Conservation (phyloP, 768 basidiomycete genomes). For the Imleria badia region DNA sequence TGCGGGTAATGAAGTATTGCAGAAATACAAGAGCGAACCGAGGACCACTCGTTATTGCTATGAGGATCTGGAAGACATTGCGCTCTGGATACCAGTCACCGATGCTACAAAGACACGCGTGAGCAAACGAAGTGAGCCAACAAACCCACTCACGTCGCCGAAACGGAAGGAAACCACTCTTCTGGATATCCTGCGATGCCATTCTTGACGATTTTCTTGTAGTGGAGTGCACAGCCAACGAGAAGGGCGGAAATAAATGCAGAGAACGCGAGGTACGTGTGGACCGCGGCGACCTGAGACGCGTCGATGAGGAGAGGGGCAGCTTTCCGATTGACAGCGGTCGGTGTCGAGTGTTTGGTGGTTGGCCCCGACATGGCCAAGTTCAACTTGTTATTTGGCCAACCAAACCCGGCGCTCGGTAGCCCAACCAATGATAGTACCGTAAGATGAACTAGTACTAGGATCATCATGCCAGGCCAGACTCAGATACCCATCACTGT, state of each 20-base stretch:
- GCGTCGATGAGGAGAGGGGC: constrained; percentile 39
- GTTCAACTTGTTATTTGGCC: too few species aligned
- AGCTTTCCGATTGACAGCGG: constrained; percentile 3
- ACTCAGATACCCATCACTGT: constrained; percentile 79
- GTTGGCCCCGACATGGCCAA: constrained; percentile 20
- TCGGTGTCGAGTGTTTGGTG: constrained; percentile 7
- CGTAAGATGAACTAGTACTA: too few species aligned
- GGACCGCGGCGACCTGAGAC: constrained; percentile 55
- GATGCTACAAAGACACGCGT: constrained; percentile 49
- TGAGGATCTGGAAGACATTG: constrained; percentile 82
- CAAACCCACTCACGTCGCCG: constrained; percentile 59
- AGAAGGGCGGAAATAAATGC: constrained; percentile 68
- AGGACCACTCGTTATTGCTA: constrained; percentile 85
- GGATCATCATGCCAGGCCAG: constrained; percentile 18
- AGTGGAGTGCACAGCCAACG: constrained; percentile 70
- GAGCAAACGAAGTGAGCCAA: neutral
- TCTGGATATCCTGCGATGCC: constrained; percentile 77
- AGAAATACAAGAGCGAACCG: constrained; percentile 66
- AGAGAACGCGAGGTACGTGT: constrained; percentile 61
- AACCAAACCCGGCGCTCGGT: too few species aligned
- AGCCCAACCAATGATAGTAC: too few species aligned
- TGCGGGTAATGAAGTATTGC: constrained; percentile 59
- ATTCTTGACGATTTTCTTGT: constrained; percentile 84
- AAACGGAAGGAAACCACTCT: constrained; percentile 92
- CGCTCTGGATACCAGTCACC: constrained; percentile 91